These are phyloP conservation scores for Exserohilum turcica DNA, from an alignment of 2,329 filamentous ascomycete genomes.

Conservation along the genomic window DNA sequence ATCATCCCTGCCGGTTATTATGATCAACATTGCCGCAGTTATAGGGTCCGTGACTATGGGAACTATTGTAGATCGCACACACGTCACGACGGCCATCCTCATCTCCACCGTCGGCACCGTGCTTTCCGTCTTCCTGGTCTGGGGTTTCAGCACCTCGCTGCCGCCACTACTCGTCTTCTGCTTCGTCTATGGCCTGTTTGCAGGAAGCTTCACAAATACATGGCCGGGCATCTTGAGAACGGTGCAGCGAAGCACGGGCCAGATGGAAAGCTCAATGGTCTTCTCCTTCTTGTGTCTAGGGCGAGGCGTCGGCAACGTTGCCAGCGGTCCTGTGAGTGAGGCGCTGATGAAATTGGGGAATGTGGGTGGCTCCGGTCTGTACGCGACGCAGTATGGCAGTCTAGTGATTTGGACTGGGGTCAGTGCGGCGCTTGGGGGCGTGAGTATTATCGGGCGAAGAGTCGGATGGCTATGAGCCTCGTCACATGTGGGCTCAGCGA, in stretches of 20 bases:
- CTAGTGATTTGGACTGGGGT: constrained; percentile 52
- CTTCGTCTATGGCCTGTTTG: constrained; percentile 46
- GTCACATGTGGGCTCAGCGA: too few species aligned
- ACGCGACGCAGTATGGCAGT: constrained; percentile 50
- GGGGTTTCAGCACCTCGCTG: constrained; percentile 53
- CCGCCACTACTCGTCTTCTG: constrained; percentile 41
- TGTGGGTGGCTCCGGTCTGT: constrained; percentile 33
- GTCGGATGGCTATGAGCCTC: constrained; percentile 2
- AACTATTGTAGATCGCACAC: constrained; percentile 49
- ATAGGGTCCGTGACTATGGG: constrained; percentile 47
- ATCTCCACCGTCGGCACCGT: constrained; percentile 51
- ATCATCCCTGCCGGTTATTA: constrained; percentile 42
- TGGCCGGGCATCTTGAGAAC: constrained; percentile 36
- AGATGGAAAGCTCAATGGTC: constrained; percentile 49
- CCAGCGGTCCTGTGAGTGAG: constrained; percentile 58
- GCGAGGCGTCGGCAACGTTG: constrained; percentile 57
- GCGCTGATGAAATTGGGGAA: constrained; percentile 40
- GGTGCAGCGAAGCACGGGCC: constrained; percentile 20
- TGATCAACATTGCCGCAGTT: constrained; percentile 46
- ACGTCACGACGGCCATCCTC: constrained; percentile 50
- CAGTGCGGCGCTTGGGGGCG: constrained; percentile 42
- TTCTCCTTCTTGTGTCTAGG: constrained; percentile 55
- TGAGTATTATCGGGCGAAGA: constrained; percentile 28
- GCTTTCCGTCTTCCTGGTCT: constrained; percentile 52
- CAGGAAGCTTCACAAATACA: constrained; percentile 32